Conservation (phyloP, 2,329 filamentous ascomycete genomes). For the Sclerotinia glacialis region DNA sequence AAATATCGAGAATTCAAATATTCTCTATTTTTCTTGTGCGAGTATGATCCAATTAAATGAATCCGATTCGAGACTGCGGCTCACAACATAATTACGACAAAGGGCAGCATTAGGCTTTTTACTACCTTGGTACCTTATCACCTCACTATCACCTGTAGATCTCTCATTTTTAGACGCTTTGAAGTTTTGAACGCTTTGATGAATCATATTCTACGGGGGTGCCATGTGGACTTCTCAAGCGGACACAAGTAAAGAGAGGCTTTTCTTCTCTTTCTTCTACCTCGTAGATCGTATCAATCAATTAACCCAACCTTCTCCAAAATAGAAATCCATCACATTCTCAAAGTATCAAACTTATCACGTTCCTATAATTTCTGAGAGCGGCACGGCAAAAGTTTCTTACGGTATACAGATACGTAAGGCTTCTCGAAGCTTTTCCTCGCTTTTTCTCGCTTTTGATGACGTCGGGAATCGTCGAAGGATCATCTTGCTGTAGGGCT, state of each 20-base stretch:
- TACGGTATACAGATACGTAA: not conserved
- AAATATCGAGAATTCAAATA: not conserved
- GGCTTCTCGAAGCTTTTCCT: constrained; percentile 22
- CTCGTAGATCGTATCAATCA: constrained; percentile 1
- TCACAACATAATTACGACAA: constrained; percentile 30
- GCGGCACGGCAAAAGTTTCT: not conserved
- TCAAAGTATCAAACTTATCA: not conserved
- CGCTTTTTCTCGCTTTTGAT: constrained; percentile 4
- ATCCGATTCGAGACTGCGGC: constrained; percentile 36
- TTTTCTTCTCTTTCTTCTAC: not conserved
- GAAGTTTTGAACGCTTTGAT: not conserved
- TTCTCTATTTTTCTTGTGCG: not conserved
- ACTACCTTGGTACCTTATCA: not conserved
- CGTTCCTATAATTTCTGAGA: not conserved
- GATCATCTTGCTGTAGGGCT: constrained; percentile 19
- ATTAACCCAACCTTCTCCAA: not conserved
- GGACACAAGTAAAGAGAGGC: constrained; percentile 1
- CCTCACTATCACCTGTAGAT: not conserved
- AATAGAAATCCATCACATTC: not conserved
- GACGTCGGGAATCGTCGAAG: not conserved
- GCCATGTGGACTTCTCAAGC: constrained; percentile 30
- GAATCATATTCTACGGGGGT: constrained; percentile 23
- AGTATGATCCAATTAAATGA: constrained; percentile 24
- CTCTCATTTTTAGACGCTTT: constrained; percentile 10
- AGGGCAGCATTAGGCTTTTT: constrained; percentile 12